Base-by-base conservation (phyloP, 805 yeast species). In the Candida lessepsii region DNA sequence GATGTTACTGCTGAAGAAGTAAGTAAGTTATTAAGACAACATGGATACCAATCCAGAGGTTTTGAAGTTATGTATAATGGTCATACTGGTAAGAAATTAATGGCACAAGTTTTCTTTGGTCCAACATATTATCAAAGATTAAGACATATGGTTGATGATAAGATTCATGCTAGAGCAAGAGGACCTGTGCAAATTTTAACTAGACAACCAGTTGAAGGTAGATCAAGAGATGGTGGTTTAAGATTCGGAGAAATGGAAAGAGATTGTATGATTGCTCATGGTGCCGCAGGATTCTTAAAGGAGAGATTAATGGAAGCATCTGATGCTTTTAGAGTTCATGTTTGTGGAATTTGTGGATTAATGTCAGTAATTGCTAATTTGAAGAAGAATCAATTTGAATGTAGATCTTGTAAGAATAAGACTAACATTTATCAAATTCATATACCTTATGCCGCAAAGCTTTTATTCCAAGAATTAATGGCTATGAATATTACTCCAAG, bases 191-290 rank as follows among this genome's bases (percentile, higher is more conserved):
- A 91, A 75, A 95, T 91, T 43, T 74, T 91, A 64, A 91, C 99
- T 3, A 85, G 98, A 71, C 99, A 91, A 67, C 99, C 99, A 4
- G 96, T 90, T 48, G 98, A 91, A 69, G 99, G 99, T 81, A 83
- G 99, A 67, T 89, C 97, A 13, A 81, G 99, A 71, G 98, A 93
- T 67, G 99, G 99, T 80, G 99, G 99, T 54, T 75, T 91, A 63
- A 87, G 99, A 69, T 90, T 91, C 78, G 99, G 99, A 59, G 99
- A 91, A 68, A 93, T 93, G 99, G 99, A 93, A 71, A 87, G 99
- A 74, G 99, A 93, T 76, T 93, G 99, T 84, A 91, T 93, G 97
- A 93, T 93, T 75, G 99, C 99, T 2, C 98, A 93, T 62, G 99
- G 99, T 64, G 98, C 97, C 10, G 97, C 99, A 3, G 95, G 97